These are phyloP conservation scores for Cutaneotrichosporon spelunceum DNA, from an alignment of 1,284 basidiomycete genomes.

Conservation along the genomic window DNA sequence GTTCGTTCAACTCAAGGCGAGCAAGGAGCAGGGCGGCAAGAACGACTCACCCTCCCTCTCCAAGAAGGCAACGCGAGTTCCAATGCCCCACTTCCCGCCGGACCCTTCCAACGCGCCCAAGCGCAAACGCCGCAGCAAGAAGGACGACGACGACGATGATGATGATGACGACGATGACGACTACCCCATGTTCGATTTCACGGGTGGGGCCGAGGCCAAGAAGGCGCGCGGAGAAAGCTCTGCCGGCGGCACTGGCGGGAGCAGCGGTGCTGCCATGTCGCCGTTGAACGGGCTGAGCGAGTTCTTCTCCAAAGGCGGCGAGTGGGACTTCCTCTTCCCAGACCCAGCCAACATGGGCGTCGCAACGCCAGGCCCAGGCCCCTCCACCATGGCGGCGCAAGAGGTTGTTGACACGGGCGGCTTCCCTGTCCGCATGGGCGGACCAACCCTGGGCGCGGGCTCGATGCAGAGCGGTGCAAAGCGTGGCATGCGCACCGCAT, in stretches of 20 bases:
- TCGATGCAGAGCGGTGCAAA: neutral
- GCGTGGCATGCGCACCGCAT: neutral
- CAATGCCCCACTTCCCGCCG: slow-evolving; percentile 9
- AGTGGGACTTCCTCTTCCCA: slow-evolving; percentile 25
- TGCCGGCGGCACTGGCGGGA: neutral
- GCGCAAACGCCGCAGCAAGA: slow-evolving; percentile 27
- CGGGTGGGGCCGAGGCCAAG: neutral
- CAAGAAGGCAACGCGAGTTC: slow-evolving; percentile 8
- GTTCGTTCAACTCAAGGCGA: slow-evolving; percentile 59
- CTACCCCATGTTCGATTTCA: neutral
- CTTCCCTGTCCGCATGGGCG: slow-evolving; percentile 12
- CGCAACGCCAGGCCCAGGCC: slow-evolving; percentile 15
- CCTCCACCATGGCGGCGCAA: slow-evolving; percentile 3
- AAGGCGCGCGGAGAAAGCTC: neutral
- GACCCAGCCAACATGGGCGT: slow-evolving; percentile 14
- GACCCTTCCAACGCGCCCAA: slow-evolving; percentile 21
- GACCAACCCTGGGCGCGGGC: neutral
- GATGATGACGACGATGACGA: slow-evolving; percentile 6
- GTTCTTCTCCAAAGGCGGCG: slow-evolving; percentile 6
- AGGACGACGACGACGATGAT: slow-evolving; percentile 12
- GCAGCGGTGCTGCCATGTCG: neutral
- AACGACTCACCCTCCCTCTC: neutral
- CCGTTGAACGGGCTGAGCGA: slow-evolving; percentile 3
- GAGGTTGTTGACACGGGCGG: neutral
- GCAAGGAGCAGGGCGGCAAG: slow-evolving; percentile 32